A percentile compares a stretch with the other conserved stretches of the same genome.
phyloP scores from a whole-genome alignment of 345 rosid genomes.

The Camelina sativa region DNA sequence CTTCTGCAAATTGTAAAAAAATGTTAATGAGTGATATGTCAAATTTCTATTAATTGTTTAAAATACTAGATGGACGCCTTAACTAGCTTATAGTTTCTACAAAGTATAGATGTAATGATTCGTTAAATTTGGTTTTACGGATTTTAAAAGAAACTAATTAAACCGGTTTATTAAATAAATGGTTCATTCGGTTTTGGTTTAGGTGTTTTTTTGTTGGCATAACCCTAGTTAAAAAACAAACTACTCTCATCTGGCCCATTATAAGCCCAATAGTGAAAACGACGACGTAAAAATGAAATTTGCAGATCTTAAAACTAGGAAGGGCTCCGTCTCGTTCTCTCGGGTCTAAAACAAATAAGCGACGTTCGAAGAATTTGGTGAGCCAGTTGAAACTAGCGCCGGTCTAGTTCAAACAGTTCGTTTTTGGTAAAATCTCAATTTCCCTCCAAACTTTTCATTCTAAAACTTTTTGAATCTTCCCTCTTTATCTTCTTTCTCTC shows the following conservation, averaged over 20 bases:
- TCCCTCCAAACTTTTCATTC: constrained; percentile 31
- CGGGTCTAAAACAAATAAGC: constrained; percentile 2
- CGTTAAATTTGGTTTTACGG: no score
- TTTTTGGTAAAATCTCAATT: constrained; percentile 4
- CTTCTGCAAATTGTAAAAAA: no score
- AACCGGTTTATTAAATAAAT: no score
- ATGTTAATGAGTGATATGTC: no score
- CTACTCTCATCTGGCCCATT: background rate
- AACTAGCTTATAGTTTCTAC: no score
- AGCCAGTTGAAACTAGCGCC: background rate
- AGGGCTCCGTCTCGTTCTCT: constrained; percentile 7
- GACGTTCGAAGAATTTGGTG: constrained; percentile 2
- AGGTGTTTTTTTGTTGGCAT: no score
- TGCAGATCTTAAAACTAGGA: background rate
- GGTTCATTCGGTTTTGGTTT: no score
- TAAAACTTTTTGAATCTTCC: constrained; percentile 8
- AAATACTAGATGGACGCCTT: no score
- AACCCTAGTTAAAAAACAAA: no score
- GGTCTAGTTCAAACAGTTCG: background rate
- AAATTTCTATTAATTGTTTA: no score
- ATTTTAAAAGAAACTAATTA: no score
- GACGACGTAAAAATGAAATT: background rate
- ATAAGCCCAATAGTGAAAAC: background rate
- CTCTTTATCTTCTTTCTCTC: background rate
- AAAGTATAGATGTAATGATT: no score